These are phyloP conservation scores for Umbelopsis ramanniana DNA, from an alignment of 192 early-diverging fungal genomes.

Conservation along the genomic window DNA sequence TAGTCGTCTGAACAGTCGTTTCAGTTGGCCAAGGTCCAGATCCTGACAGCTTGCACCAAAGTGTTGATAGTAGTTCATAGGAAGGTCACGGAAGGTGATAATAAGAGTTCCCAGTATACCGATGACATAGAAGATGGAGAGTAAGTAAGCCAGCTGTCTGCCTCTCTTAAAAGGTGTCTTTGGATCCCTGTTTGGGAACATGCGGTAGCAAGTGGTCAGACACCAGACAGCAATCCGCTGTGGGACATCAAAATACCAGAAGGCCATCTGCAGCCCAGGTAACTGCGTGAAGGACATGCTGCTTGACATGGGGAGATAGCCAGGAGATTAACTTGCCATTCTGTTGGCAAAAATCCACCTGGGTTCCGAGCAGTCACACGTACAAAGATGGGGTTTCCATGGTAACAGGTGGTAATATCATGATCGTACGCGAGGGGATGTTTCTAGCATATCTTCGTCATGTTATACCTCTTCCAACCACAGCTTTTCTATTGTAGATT, in stretches of 20 bases:
- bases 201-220: not conserved
- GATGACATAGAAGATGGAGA: too few species aligned
- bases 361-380: too few species aligned
- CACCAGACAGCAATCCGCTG: not conserved
- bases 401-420: too few species aligned
- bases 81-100: not conserved
- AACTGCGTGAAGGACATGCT: not conserved
- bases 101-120: not conserved
- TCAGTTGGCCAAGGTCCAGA: conserved; percentile 6
- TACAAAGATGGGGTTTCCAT: too few species aligned
- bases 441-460: too few species aligned
- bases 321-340: too few species aligned
- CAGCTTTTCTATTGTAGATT: too few species aligned
- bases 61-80: not conserved
- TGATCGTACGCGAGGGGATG: too few species aligned
- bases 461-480: too few species aligned
- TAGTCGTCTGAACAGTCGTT: conserved; percentile 25
- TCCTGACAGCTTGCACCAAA: conserved; percentile 16
- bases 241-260: conserved; percentile 8
- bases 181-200: not conserved
- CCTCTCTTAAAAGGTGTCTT: not conserved
- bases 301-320: not conserved
- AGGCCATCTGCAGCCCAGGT: not conserved
- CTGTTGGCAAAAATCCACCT: too few species aligned
- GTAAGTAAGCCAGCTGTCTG: too few species aligned